A percentile compares a stretch with the other conserved stretches of the same genome.
Conservation (phyloP, 352 stramenopile genomes). For the Phytopythium mirpurense region DNA sequence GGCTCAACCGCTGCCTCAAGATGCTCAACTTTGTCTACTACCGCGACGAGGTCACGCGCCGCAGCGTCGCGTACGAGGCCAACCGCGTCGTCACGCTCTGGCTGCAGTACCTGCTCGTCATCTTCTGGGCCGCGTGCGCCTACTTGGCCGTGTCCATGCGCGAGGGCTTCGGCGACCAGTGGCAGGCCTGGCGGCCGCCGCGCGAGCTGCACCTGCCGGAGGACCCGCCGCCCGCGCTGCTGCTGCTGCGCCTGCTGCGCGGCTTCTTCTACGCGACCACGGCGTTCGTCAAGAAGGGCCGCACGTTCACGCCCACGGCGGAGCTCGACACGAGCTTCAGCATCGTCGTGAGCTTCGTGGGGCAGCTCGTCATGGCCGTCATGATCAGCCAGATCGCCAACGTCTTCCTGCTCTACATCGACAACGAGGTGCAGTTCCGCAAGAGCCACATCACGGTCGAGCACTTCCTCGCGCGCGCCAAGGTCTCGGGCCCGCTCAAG, state of each 20-base stretch:
- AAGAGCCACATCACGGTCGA: slow-evolving; percentile 51
- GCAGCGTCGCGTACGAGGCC: slow-evolving; percentile 47
- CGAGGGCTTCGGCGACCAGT: slow-evolving; percentile 38
- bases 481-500: slow-evolving; percentile 24
- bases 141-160: slow-evolving; percentile 37
- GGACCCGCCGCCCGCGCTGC: slow-evolving; percentile 21
- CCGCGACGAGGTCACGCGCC: slow-evolving; percentile 50
- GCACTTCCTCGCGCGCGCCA: slow-evolving; percentile 32
- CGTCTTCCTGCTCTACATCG: slow-evolving; percentile 51
- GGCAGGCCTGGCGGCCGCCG: slow-evolving; percentile 45
- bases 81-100: slow-evolving; percentile 43
- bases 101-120: slow-evolving; percentile 43
- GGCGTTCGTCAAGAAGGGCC: slow-evolving; percentile 41
- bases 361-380: slow-evolving; percentile 47
- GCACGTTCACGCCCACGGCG: slow-evolving; percentile 24
- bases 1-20: slow-evolving; percentile 39
- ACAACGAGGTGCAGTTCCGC: slow-evolving; percentile 52
- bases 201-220: slow-evolving; percentile 23
- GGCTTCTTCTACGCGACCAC: slow-evolving; percentile 44
- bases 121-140: slow-evolving; percentile 54
- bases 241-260: slow-evolving; percentile 31
- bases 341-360: slow-evolving; percentile 35
- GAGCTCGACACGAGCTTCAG: slow-evolving; percentile 37
- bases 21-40: slow-evolving; percentile 46
- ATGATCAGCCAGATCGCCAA: slow-evolving; percentile 45